A percentile compares a stretch with the other conserved stretches of the same genome.
phyloP scores from a whole-genome alignment of 1,284 basidiomycete genomes.

The Meripilus lineatus region DNA sequence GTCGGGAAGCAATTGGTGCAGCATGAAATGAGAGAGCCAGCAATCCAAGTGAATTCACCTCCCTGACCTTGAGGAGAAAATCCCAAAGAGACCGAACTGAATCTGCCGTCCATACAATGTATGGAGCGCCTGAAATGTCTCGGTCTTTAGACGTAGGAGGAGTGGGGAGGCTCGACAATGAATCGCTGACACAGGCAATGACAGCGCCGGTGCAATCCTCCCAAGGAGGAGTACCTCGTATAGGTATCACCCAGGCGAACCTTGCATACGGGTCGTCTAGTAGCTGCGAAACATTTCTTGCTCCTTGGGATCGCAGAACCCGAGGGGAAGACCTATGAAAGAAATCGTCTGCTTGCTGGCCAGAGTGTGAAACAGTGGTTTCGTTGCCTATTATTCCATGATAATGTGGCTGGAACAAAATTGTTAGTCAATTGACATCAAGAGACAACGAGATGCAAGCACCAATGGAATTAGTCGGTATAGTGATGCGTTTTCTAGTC shows the following conservation, averaged over 20 bases:
- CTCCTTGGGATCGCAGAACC: conserved; percentile 35
- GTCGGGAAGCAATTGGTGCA: conserved; percentile 19
- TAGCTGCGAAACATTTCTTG: conserved; percentile 22
- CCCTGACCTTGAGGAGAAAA: conserved; percentile 41
- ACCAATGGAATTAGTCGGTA: too few relatives aligned
- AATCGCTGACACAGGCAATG: conserved; percentile 24
- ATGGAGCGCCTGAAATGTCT: neutral
- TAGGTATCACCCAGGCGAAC: conserved; percentile 58
- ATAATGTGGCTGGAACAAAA: too few relatives aligned
- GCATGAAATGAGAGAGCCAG: conserved; percentile 51
- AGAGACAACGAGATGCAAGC: too few relatives aligned
- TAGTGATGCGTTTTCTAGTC: too few relatives aligned
- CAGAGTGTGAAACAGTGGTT: neutral
- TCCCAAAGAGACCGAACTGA: conserved; percentile 47
- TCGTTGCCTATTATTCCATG: too few relatives aligned
- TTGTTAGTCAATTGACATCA: too few relatives aligned
- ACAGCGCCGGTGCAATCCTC: conserved; percentile 39
- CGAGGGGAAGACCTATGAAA: conserved; percentile 27
- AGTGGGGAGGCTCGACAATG: conserved; percentile 11
- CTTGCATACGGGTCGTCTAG: conserved; percentile 34
- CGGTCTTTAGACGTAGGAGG: conserved; percentile 1
- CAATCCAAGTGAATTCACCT: conserved; percentile 37
- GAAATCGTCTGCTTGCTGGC: neutral
- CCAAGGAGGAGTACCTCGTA: conserved; percentile 54
- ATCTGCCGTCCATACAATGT: conserved; percentile 49